phyloP scores from a whole-genome alignment of 331 rosid species.

The Stylosanthes scabra region DNA sequence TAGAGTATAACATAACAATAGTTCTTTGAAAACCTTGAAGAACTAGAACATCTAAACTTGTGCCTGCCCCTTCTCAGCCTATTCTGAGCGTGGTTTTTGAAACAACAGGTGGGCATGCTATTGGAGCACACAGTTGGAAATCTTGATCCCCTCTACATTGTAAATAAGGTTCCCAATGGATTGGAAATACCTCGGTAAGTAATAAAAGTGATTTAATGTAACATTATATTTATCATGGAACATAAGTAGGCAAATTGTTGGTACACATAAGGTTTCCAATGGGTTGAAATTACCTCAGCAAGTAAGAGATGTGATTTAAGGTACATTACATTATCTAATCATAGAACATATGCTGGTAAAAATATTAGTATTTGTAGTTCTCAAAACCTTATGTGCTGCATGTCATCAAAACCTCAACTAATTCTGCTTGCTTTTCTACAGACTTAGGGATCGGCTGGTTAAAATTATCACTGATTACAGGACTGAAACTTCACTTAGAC shows the following conservation, averaged over 20 bases:
- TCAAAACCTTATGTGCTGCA: conserved; percentile 17
- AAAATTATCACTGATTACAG: conserved; percentile 92
- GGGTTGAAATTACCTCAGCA: no score
- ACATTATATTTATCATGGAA: background rate
- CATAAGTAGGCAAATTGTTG: background rate
- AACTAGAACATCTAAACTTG: conserved; percentile 3
- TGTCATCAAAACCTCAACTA: background rate
- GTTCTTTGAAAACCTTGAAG: background rate
- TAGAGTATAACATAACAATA: background rate
- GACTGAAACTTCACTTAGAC: conserved; percentile 95
- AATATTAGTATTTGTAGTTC: conserved; percentile 22
- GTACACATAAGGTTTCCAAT: no score
- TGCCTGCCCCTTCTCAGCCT: conserved; percentile 19
- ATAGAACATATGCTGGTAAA: background rate
- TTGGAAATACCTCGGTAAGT: conserved; percentile 95
- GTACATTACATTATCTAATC: no score
- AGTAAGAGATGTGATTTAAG: no score
- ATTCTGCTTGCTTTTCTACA: conserved; percentile 42
- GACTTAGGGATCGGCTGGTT: conserved; percentile 97
- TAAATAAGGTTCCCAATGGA: conserved; percentile 96
- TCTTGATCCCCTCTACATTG: conserved; percentile 97
- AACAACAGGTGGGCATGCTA: conserved; percentile 84
- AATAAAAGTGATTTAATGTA: conserved; percentile 26
- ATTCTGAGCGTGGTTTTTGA: conserved; percentile 29
- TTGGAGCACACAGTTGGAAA: conserved; percentile 99